These are phyloP conservation scores for Sarocladiaceae sp. DNA, from an alignment of 2,329 filamentous ascomycete genomes.

Conservation along the genomic window DNA sequence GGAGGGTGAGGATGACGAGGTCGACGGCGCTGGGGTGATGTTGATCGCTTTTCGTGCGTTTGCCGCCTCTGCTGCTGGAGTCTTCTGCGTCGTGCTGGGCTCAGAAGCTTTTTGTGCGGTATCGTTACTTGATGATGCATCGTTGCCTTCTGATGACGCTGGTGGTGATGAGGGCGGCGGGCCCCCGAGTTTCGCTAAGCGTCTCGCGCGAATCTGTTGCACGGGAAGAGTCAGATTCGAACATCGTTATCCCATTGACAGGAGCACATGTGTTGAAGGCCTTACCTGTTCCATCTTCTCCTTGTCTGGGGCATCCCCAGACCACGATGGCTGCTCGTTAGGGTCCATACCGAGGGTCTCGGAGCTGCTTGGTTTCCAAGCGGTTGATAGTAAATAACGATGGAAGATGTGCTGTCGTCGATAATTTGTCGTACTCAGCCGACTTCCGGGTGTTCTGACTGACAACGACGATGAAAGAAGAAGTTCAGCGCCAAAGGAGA, in stretches of 20 bases:
- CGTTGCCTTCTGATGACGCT: not conserved
- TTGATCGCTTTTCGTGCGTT: conserved; percentile 26
- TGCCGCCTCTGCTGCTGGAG: conserved; percentile 21
- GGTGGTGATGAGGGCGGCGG: conserved; percentile 22
- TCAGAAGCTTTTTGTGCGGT: conserved; percentile 20
- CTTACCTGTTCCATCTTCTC: conserved; percentile 53
- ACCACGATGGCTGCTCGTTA: conserved; percentile 34
- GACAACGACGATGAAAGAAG: too few relatives aligned
- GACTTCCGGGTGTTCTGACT: too few relatives aligned
- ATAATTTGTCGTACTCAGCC: too few relatives aligned
- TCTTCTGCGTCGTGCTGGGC: conserved; percentile 15
- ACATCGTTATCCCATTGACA: not conserved
- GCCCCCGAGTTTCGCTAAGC: conserved; percentile 43
- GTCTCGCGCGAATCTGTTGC: conserved; percentile 39
- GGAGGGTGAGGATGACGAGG: not conserved
- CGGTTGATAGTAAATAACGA: too few relatives aligned
- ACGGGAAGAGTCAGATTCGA: not conserved
- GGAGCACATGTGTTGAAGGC: not conserved
- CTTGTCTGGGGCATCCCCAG: conserved; percentile 47
- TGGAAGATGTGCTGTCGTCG: too few relatives aligned
- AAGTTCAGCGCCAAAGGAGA: too few relatives aligned
- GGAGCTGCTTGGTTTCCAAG: too few relatives aligned
- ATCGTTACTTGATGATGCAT: conserved; percentile 20
- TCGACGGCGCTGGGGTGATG: conserved; percentile 20
- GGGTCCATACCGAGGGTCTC: conserved; percentile 37